Evolutionary conservation across 768 basidiomycete species (phyloP), one percentile per base, ranked within the genome.

Genomic region (Termitomyces sp.): DNA sequence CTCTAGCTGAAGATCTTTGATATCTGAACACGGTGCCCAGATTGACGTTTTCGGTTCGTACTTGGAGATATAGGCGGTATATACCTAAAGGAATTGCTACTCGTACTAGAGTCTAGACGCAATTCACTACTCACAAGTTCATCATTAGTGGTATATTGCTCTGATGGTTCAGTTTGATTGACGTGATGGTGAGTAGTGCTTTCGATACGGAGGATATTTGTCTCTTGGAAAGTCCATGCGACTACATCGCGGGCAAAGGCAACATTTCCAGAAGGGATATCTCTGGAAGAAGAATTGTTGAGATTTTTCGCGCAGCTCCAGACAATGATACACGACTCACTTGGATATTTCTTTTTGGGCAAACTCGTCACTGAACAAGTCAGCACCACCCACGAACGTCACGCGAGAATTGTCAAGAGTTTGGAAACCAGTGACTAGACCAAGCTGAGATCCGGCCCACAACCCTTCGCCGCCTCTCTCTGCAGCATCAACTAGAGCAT

Each of bases 201-300:
- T 61, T 93, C 88, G 58, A 98, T 86, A 28, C 92, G 86, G 51
- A 96, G 77, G 2, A 91, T 90, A 13, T 85, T 79, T 1, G 82
- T 81, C 71, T 97, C 91, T 66, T 93, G 90, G 86, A 98, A 96
- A 0, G 88, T 84, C 96, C 96, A 99, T 5, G 84, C 81, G 4
- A 87, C 82, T 46, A 98, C 71, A 63, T 96, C 93, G 51, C 78
- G 75, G 3, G 78, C 82, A 61, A 97, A 88, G 57, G 83, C 83
- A 7, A 76, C 74, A 69, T 99, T 99, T 18, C 90, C 92, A 2
- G 88, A 84, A 55, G 80, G 75, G 20, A 78, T 74, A 9, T 85
- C 86, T 47, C 86, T 86, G 62, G 26, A 40, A 59, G 18, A 20
- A 35, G 26, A 33, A 47, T 32, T 61, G 7, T 35, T 54, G 33